phyloP scores from a whole-genome alignment of 2,329 filamentous ascomycete genomes.

The Diaporthe citri region DNA sequence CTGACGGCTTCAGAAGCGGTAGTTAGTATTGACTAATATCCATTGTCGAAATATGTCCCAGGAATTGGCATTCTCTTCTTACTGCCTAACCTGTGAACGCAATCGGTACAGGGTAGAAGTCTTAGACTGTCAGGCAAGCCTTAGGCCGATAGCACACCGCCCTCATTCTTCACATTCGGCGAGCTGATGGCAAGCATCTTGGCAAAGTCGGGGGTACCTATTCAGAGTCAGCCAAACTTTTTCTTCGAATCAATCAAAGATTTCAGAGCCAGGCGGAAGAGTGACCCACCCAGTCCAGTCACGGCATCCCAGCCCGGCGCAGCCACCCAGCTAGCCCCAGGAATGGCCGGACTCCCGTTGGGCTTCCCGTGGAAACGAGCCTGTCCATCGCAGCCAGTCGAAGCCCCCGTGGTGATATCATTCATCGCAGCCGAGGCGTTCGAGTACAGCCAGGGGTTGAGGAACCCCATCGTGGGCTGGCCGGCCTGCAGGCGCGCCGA shows the following conservation, averaged over 20 bases:
- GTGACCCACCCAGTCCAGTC: conserved; percentile 38
- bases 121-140: neutral
- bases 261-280: too few relatives aligned
- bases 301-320: conserved; percentile 41
- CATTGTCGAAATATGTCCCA: too few relatives aligned
- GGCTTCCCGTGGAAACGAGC: conserved; percentile 26
- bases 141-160: neutral
- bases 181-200: conserved; percentile 23
- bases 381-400: conserved; percentile 38
- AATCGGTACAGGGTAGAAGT: neutral
- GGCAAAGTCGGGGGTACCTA: neutral
- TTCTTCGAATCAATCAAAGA: neutral
- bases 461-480: conserved; percentile 58
- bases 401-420: conserved; percentile 51
- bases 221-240: neutral
- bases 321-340: conserved; percentile 37
- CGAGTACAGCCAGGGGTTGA: conserved; percentile 63
- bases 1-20: too few relatives aligned
- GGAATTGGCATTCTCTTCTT: too few relatives aligned
- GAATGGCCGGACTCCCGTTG: conserved; percentile 31
- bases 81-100: neutral
- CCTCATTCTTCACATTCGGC: conserved; percentile 17
- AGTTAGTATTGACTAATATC: too few relatives aligned
- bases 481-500: conserved; percentile 62
- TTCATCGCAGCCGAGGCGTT: conserved; percentile 45